Evolutionary conservation across 768 basidiomycete species (phyloP).

Genomic region (Rhodotorula graminis): DNA sequence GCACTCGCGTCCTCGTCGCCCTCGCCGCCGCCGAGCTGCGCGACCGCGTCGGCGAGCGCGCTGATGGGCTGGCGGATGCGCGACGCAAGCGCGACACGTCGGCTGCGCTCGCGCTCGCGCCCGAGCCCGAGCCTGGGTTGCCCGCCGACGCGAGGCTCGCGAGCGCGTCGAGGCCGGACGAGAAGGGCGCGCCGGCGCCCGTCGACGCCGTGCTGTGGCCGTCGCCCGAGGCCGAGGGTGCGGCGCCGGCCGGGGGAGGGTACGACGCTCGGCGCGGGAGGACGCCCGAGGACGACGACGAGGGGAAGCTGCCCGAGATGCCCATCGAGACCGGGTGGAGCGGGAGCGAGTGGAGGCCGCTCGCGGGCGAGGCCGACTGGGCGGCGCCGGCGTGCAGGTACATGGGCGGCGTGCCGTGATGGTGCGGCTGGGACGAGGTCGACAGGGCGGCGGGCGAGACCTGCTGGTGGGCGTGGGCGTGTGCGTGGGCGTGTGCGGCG

Average conservation of each 20-base stretch:
- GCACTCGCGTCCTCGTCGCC: neutral
- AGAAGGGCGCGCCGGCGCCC: neutral
- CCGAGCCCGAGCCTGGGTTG: neutral
- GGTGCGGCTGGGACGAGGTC: neutral
- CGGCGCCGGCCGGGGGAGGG: neutral
- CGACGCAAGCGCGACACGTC: slow-evolving; percentile 12
- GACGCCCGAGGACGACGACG: neutral
- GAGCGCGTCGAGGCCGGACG: slow-evolving; percentile 7
- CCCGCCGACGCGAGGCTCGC: neutral
- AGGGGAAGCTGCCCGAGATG: neutral
- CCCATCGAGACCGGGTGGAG: neutral
- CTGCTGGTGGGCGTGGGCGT: neutral
- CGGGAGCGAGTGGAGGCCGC: neutral
- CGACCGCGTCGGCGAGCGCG: slow-evolving; percentile 4
- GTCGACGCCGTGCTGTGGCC: too few species aligned
- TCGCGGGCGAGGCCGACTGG: neutral
- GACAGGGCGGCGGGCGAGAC: neutral
- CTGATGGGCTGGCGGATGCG: neutral
- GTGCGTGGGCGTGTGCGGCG: neutral
- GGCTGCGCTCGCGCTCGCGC: neutral
- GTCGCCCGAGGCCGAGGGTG: neutral
- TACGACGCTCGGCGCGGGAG: neutral
- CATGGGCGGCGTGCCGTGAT: neutral
- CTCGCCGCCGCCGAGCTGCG: slow-evolving; percentile 2
- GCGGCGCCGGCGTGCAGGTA: neutral